phyloP scores from a whole-genome alignment of 1,284 basidiomycete species.

The Fereydounia khargensis region DNA sequence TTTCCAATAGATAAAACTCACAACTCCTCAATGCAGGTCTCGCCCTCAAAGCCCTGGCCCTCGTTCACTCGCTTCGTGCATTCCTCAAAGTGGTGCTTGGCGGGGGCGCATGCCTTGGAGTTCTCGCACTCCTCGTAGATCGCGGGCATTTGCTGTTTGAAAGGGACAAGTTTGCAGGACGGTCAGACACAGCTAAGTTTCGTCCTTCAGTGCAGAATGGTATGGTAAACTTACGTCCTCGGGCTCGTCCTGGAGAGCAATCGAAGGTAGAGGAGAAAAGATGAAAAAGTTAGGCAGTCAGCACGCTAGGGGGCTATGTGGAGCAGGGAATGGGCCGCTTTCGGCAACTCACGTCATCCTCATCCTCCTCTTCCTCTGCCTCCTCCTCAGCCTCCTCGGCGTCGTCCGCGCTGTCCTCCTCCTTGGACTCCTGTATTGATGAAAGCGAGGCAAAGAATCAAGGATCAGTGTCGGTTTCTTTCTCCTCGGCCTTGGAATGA shows the following conservation, averaged over 20 bases:
- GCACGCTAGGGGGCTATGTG: too few species aligned
- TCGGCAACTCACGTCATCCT: constrained; percentile 2
- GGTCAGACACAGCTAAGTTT: background rate
- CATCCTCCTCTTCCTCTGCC: background rate
- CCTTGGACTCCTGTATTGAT: background rate
- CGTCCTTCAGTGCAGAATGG: too few species aligned
- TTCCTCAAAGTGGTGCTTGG: constrained; percentile 57
- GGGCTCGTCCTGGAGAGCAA: constrained; percentile 51
- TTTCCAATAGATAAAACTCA: constrained; percentile 35
- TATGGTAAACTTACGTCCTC: constrained; percentile 52
- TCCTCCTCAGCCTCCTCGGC: constrained; percentile 9
- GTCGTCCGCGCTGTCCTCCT: constrained; percentile 11
- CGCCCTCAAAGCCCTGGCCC: constrained; percentile 53
- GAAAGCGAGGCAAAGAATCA: background rate
- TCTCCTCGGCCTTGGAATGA: constrained; percentile 1
- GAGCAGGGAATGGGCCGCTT: too few species aligned
- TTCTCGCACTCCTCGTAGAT: constrained; percentile 54
- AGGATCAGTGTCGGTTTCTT: too few species aligned
- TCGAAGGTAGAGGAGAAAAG: too few species aligned
- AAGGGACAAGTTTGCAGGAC: background rate
- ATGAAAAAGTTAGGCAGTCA: too few species aligned
- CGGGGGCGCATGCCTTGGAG: constrained; percentile 47
- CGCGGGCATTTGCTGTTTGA: too few species aligned
- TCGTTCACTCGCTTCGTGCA: constrained; percentile 52
- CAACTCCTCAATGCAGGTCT: constrained; percentile 58